Base-by-base conservation (phyloP, 1,284 basidiomycete species). In the Austroboletus novae-zelandiae region DNA sequence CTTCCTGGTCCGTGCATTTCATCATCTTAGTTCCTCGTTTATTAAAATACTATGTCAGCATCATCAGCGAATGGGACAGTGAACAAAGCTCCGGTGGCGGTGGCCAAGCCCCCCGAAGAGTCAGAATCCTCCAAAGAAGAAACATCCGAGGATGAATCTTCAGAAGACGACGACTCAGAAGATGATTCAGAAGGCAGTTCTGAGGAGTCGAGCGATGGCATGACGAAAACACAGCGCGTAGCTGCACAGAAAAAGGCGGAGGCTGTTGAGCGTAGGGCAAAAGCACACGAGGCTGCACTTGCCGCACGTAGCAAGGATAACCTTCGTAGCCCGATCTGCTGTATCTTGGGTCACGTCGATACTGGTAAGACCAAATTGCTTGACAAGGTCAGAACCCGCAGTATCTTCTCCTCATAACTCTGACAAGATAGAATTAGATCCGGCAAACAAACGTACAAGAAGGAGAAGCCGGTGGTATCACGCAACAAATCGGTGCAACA, bases 391-490 rank as follows among this genome's bases (percentile, higher is more conserved):
- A 46, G 61, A 29, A 40, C 53, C n/a, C 30, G 13, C 43, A 18
- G 49, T 42, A 56, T 43, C 25, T 47, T 29, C 29, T 37, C 45
- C 1, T 2, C 23, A 35, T 9, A 17, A 35, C 47, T 51, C 53
- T 64, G 45, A 64, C 48, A 23, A 15, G 40, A 30, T 48, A 27
- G 32, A 25, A 20, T 40, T 60, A 94, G 93, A 98, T 99, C 68
- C 94, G 97, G 62, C 96, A 99, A 87, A 99, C 96, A 9, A 98
- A 98, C 62, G 97, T 99, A 17, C 96, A 99, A 76, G 96, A 98
- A 70, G 97, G 97, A 53, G 97, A 99, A 81, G 97, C 97, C 2
- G 97, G 97, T 67, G 97, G 97, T 77, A 99, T 99, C 69, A 99
- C 97, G 0, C 97, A 99, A 73, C 97, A 99, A 69, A 99, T 99